Evolutionary conservation across 352 stramenopile genomes (phyloP), one percentile per base, ranked within the genome.

Genomic region (Peronospora tabacina): DNA sequence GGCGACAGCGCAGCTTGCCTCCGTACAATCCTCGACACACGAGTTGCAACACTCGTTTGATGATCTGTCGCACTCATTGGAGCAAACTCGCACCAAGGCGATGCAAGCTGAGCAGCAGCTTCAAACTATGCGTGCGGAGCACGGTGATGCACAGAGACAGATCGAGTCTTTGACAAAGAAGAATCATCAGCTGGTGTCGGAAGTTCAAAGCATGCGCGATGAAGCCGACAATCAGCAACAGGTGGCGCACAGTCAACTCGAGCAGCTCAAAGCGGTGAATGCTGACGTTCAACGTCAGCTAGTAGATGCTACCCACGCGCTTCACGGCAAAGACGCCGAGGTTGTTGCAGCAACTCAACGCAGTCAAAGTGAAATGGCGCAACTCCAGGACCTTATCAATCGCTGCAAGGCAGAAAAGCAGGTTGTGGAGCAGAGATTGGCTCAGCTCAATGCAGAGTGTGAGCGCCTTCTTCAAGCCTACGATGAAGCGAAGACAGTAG

Each of bases 111-210:
- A 93, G 49, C 55, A 75, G 38, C 61, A 87, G 38, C 24, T 78
- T 12, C 66, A 66, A 15, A 39, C 50, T 1, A 63, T 67, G 40
- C 55, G 69, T 12, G 48, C 42, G 0, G 66, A 85, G 19, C 52
- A 78, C 12, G 51, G 50, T 17, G 61, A 71, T 10, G 22, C 67
- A 6, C 65, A 82, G 38, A 57, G 57, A n/a, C 70, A 87, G 54
- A 34, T 90, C 2, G 69, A 85, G 50, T 42, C 67, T 10, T 56
- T 88, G 5, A 80, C 69, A 12, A 77, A 72, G 35, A 87, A 90
- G 61, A 86, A 87, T 32, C 44, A 76, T 7, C 55, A 54, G 13
- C 40, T 88, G 26, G 52, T 80, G 11, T 63, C 75, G 0, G 78
- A 89, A 19, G 43, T 75, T 8, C 66, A 80, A 56, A 52, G 38